Base-by-base conservation (phyloP, 345 rosid species). In the Trapa bicornis region DNA sequence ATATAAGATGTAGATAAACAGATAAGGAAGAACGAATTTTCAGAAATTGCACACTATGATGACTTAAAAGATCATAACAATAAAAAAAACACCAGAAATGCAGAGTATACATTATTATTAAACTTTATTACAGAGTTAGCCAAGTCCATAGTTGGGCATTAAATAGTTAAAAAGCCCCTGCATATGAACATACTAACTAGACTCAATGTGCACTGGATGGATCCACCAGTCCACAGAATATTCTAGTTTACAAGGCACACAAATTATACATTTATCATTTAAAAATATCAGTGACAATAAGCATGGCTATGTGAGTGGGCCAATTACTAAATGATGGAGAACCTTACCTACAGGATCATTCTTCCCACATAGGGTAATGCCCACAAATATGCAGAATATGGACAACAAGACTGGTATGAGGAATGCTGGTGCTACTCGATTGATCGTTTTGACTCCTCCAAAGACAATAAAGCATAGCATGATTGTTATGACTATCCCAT, bases 391-490 rank as follows among this genome's bases (percentile, higher is more conserved):
- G 89, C 99, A 89, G 80, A 86, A 76, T 67, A 95, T 68, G 0
- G 99, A 95, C 75, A 95, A 76, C 64, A 91, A 71, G 72, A 95
- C 99, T 56, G 99, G 97, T 72, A 95, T 43, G 47, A 95, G 97
- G 78, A 95, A 91, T 77, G 98, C 92, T 63, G 99, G 99, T 47
- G 99, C 98, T 77, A 95, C 99, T 69, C 98, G 87, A 73, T 95
- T 95, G 84, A 95, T 95, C 79, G 91, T 91, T 85, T 91, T 95
- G 80, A 91, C 99, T 10, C 98, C 99, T 66, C 99, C 98, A 78
- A 95, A 95, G 74, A 95, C 99, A 75, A 95, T 86, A 82, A 95
- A 83, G 88, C 96, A 87, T 42, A 95, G 80, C 72, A 91, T 60
- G 73, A 95, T 78, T 43, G 99, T 89, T 77, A 95, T 87, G 70